Base-by-base conservation (phyloP, 768 basidiomycete species). In the Dioszegia aurantiaca region DNA sequence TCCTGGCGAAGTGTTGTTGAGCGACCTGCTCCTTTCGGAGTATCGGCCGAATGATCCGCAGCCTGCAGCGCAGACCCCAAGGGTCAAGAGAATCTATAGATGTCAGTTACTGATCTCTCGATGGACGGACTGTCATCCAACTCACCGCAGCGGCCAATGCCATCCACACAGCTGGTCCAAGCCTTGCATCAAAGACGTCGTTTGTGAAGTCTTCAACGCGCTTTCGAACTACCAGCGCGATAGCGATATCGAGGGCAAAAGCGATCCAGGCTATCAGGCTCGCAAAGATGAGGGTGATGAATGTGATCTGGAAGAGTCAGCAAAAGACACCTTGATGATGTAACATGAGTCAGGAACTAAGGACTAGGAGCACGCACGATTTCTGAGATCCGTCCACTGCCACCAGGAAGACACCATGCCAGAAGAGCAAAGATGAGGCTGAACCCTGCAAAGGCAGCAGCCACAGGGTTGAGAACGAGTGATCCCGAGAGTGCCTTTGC, bases 41-140 rank as follows among this genome's bases (percentile, higher is more conserved):
- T 70, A 73, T 51, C 66, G 55, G 11, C 71, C 71, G 53, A 73
- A 73, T 30, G 60, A 57, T 10, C 71, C 71, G 41, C 68, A 70
- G 1, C 69, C 68, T 6, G 68, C 62, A 19, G 65, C 45, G 41
- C 62, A 67, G 39, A 67, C 46, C 0, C 67, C 69, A 41, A 69
- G 27, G 5, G 64, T 56, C 5, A 73, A 53, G 4, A 63, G 52
- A 23, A 65, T 31, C 70, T 72, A 33, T 30, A 33, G 33, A 33
- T 17, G 46, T 49, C 58, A 55, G 47, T 27, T 4, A 21, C 45
- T 19, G 12, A 43, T 8, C 39, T 46, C 23, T 10, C 45, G 4
- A 27, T 16, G 36, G 46, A 27, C 1, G 16, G n/a, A 8, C 8
- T 41, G 45, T 6, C n/a, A 11, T 2, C 36, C 17, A 16, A 66